Percentiles rank a stretch among this genome's conserved stretches.
Evolutionary conservation across 2,329 filamentous ascomycete genomes (phyloP).

Genomic region (Arthroderma sp.): DNA sequence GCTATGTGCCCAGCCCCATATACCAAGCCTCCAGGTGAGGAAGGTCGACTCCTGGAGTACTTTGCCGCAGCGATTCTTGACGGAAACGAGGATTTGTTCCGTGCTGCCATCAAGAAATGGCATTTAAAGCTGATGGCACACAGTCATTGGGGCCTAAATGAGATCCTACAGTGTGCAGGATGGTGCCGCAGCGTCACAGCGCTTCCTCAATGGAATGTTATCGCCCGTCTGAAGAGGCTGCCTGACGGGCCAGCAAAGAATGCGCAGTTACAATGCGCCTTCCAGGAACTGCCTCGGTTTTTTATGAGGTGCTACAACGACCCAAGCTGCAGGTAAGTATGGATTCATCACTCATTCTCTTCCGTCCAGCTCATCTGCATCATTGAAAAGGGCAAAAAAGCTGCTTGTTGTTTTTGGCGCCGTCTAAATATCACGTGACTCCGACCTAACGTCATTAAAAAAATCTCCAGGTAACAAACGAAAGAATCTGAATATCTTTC

Average conservation of each 20-base stretch:
- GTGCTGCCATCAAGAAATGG: constrained; percentile 4
- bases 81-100: constrained; percentile 8
- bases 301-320: background rate
- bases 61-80: constrained; percentile 5
- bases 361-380: too few species aligned
- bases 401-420: too few species aligned
- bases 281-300: constrained; percentile 2
- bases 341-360: too few species aligned
- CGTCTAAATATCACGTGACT: too few species aligned
- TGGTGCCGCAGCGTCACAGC: constrained; percentile 2
- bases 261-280: background rate
- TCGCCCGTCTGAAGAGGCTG: constrained; percentile 1
- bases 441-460: too few species aligned
- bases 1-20: constrained; percentile 1
- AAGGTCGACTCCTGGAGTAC: constrained; percentile 3
- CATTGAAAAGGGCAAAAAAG: too few species aligned
- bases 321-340: background rate
- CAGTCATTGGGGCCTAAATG: constrained; percentile 2
- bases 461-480: too few species aligned
- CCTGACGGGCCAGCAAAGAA: background rate
- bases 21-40: constrained; percentile 2
- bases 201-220: constrained; percentile 1
- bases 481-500: too few species aligned
- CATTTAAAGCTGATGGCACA: constrained; percentile 2
- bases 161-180: constrained; percentile 6